Evolutionary conservation across 2,329 filamentous ascomycete species (phyloP).

Genomic region (Verticillium tricorpus): DNA sequence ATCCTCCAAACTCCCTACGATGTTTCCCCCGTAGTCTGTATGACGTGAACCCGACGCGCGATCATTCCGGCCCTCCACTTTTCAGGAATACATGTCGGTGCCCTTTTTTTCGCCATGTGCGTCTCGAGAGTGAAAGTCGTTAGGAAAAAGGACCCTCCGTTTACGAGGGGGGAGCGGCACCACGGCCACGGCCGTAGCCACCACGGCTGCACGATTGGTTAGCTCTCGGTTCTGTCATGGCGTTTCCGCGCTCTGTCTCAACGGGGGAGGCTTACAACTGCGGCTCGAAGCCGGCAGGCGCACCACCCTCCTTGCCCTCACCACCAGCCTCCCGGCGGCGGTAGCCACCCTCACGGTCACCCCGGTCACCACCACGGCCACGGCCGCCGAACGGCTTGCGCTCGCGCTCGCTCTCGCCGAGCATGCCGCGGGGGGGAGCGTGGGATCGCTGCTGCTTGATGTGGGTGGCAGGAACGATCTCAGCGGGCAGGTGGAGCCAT

Average conservation of each 20-base stretch:
- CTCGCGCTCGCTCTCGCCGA: slow-evolving; percentile 81
- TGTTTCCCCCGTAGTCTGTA: slow-evolving; percentile 32
- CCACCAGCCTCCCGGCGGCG: slow-evolving; percentile 82
- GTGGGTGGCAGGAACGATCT: slow-evolving; percentile 99
- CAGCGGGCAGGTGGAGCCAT: slow-evolving; percentile 98
- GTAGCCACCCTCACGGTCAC: slow-evolving; percentile 86
- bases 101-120: slow-evolving; percentile 32
- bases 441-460: slow-evolving; percentile 99
- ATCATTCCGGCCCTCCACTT: slow-evolving; percentile 35
- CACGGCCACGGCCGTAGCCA: slow-evolving; percentile 85
- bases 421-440: slow-evolving; percentile 97
- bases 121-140: slow-evolving; percentile 38
- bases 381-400: slow-evolving; percentile 76
- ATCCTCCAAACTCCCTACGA: slow-evolving; percentile 42
- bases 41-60: slow-evolving; percentile 34
- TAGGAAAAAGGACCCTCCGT: slow-evolving; percentile 33
- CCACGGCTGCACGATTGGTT: slow-evolving; percentile 58
- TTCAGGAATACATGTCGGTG: slow-evolving; percentile 44
- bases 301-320: slow-evolving; percentile 86
- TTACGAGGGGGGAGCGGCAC: slow-evolving; percentile 66
- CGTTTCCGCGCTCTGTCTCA: neutral
- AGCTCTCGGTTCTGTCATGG: slow-evolving; percentile 19
- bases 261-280: slow-evolving; percentile 64
- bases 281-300: slow-evolving; percentile 87
- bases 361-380: slow-evolving; percentile 70